phyloP scores from a whole-genome alignment of 805 yeast species.

The Metschnikowia dekortorum region DNA sequence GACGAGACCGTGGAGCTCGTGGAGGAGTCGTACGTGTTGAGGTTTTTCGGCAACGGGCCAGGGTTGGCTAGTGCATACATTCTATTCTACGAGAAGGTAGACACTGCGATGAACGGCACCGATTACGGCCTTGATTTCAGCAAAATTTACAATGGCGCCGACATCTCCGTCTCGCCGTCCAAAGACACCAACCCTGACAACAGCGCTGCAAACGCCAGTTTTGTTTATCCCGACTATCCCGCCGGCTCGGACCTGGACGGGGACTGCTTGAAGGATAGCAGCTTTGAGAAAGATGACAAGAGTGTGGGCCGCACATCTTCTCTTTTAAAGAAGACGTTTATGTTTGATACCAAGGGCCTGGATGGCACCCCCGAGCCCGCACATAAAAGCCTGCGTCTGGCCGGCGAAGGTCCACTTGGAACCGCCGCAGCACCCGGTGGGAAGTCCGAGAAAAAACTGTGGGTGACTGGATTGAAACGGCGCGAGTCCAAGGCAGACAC shows the following conservation, averaged over 20 bases:
- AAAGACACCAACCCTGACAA: background rate
- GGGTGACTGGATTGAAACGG: slow-evolving; percentile 38
- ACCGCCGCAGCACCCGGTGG: background rate
- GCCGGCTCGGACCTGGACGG: slow-evolving; percentile 1
- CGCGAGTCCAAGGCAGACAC: slow-evolving; percentile 23
- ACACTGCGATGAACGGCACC: slow-evolving; percentile 36
- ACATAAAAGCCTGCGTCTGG: slow-evolving; percentile 4
- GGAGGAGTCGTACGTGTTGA: slow-evolving; percentile 73
- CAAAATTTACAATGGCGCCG: slow-evolving; percentile 63
- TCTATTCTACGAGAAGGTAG: slow-evolving; percentile 58
- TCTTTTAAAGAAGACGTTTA: slow-evolving; percentile 31
- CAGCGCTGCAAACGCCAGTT: background rate
- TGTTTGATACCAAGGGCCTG: slow-evolving; percentile 19
- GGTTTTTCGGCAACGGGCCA: slow-evolving; percentile 83
- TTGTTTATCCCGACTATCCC: background rate
- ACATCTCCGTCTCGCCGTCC: slow-evolving; percentile 17
- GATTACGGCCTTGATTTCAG: slow-evolving; percentile 59
- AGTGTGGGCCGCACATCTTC: slow-evolving; percentile 12
- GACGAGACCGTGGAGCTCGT: slow-evolving; percentile 93
- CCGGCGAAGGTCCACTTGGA: background rate
- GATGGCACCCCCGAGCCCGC: slow-evolving; percentile 9
- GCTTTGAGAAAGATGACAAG: slow-evolving; percentile 2
- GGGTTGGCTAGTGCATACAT: slow-evolving; percentile 92
- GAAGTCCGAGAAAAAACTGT: slow-evolving; percentile 32
- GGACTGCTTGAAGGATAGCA: background rate